Evolutionary conservation across 1,139 yeast species (phyloP).

Genomic region (Wickerhamomyces sp.): DNA sequence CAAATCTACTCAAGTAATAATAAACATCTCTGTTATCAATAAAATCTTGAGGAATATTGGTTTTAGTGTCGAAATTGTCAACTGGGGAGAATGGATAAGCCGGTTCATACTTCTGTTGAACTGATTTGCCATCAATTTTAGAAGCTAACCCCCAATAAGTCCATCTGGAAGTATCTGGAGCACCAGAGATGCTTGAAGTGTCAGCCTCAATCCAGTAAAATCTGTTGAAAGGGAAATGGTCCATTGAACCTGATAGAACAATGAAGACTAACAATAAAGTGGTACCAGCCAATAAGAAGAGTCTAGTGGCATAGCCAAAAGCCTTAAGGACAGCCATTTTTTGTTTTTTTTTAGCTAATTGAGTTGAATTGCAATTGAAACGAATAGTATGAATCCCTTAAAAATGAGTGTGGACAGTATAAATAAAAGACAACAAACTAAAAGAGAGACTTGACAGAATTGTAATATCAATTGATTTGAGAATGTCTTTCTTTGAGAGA

Average conservation of each 20-base stretch:
- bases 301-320: constrained; percentile 10
- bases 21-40: constrained; percentile 51
- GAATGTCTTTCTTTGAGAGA: neutral
- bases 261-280: constrained; percentile 55
- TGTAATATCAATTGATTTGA: too few species aligned
- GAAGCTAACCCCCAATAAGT: constrained; percentile 74
- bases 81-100: constrained; percentile 69
- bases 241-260: constrained; percentile 61
- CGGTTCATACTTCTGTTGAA: constrained; percentile 37
- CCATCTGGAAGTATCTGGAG: constrained; percentile 61
- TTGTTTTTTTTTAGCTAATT: neutral
- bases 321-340: constrained; percentile 7
- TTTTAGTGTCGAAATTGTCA: constrained; percentile 56
- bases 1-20: constrained; percentile 65
- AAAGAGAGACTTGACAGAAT: too few species aligned
- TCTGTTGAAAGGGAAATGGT: constrained; percentile 53
- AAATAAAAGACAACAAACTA: neutral
- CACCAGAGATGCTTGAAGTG: constrained; percentile 50
- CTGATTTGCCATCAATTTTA: constrained; percentile 21
- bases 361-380: neutral
- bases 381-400: neutral
- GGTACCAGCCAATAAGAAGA: constrained; percentile 29
- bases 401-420: neutral
- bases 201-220: constrained; percentile 74
- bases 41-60: constrained; percentile 50